These are phyloP conservation scores for Syzygium oleosum DNA, from an alignment of 345 rosid species.

Conservation along the genomic window DNA sequence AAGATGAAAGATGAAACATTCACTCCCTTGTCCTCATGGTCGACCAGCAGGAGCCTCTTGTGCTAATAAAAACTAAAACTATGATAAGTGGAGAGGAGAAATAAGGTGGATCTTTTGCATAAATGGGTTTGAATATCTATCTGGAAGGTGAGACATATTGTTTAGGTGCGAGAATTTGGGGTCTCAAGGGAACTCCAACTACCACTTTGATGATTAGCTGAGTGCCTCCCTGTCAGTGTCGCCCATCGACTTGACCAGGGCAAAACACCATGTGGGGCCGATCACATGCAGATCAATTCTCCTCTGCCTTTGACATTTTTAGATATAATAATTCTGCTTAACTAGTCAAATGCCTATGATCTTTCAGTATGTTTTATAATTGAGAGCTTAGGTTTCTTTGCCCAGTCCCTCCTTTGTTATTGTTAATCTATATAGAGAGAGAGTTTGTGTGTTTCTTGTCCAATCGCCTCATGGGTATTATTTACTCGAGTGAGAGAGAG, in stretches of 20 bases:
- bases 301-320: not conserved
- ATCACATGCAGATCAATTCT: not conserved
- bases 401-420: not conserved
- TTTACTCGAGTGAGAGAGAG: not conserved
- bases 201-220: not conserved
- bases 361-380: not conserved
- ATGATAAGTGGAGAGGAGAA: not conserved
- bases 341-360: not conserved
- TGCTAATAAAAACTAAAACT: not conserved
- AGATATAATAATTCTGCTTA: not conserved
- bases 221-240: not conserved
- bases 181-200: not conserved
- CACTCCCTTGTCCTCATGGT: not conserved
- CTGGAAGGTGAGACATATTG: not conserved
- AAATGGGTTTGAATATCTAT: not conserved
- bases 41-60: not conserved
- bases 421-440: not conserved
- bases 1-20: not conserved
- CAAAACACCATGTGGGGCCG: not conserved
- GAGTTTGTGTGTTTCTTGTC: not conserved
- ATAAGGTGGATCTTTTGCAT: not conserved
- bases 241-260: not conserved
- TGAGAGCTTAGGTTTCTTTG: not conserved
- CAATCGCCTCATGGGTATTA: not conserved
- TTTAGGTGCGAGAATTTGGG: not conserved